Base-by-base conservation (phyloP, 305 asterid genomes). In the Solanum hybrid region DNA sequence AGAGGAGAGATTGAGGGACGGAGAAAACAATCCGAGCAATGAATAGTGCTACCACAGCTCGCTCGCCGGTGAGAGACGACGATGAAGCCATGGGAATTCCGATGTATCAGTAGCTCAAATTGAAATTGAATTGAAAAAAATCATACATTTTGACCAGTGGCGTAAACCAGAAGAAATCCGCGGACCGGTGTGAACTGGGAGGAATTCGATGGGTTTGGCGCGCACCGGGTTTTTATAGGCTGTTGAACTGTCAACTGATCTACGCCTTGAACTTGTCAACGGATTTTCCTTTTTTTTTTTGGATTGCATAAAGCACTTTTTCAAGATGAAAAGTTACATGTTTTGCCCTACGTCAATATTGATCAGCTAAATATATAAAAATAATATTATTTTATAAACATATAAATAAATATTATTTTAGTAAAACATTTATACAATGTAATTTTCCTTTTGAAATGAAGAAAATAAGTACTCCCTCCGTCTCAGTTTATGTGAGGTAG, bases 21-120 rank as follows among this genome's bases (percentile, higher is more conserved):
- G 95, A 93, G 75, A 75, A 93, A 86, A 96, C 89, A 86, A 95
- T 92, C 89, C 92, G 93, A 77, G 91, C 89, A 34, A 96, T 89
- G 90, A 93, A 96, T 40, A 96, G 91, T 84, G 94, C 82, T 88
- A 96, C 96, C 91, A 97, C 99, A 89, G 93, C 94, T 91, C 98
- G 94, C 94, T 97, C 99, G 92, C 99, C 99, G 95, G 94, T 97
- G 7, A 84, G 40, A 85, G 94, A 92, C 95, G 93, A 91, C 92
- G 92, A 90, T 82, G 87, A 85, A 89, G 94, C 93, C 98, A 95
- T 95, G 92, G 93, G 13, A 76, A 77, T 24, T 78, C 32, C 46
- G 40, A 35, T 17, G 76, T 6, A n/a, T 77, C 86, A 35, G 31
- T 40, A 4, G 81, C 36, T 73, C 1, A 31, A 73, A 73, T 35